Base-by-base conservation (phyloP, 108 stramenopile species). In the Heterococcus sp. region DNA sequence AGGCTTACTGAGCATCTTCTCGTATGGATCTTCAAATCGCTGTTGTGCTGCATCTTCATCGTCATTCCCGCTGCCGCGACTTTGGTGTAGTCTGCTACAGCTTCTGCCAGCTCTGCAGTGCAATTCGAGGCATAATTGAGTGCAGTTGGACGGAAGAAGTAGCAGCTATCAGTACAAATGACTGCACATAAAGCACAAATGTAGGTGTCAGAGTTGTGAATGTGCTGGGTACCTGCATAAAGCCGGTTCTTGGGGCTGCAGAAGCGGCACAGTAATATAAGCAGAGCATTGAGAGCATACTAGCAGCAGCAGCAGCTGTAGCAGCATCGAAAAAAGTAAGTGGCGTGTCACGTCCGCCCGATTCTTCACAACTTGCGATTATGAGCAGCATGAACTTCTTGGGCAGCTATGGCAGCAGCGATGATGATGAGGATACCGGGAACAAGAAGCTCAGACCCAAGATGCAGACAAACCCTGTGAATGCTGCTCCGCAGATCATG, bases 401-500 rank as follows among this genome's bases (percentile, higher is more conserved):
- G 33, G 69, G 65, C 8, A 72, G 72, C n/a, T 81, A 81, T 65
- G 72, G 69, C 65, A 81, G 79, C 32, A 40, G 65, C 31, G 21
- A 21, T 58, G 46, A 21, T 8, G 46, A 8, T 8, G 79, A 73
- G 3, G 71, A 36, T 1, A 69, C 63, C 31, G 46, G 71, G 3
- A 68, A 38, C 33, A 72, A 81, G n/a, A 72, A 66, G 26, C 71
- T 71, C 4, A 71, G 5, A 38, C 64, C 79, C 26, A n/a, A 58
- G 5, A 66, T 81, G 37, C 28, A 35, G 32, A 72, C 79, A 1
- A 71, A 66, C 1, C 37, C 40, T 14, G 79, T 81, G 27, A 70
- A 70, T 40, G 79, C 79, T 0, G 79, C 79, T 14, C 79, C 79
- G 35, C 66, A 38, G 32, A 72, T 81, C 27, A 35, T 81, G 3